phyloP scores from a whole-genome alignment of 2,329 filamentous ascomycete genomes.

The Sporothrix brasiliensis region DNA sequence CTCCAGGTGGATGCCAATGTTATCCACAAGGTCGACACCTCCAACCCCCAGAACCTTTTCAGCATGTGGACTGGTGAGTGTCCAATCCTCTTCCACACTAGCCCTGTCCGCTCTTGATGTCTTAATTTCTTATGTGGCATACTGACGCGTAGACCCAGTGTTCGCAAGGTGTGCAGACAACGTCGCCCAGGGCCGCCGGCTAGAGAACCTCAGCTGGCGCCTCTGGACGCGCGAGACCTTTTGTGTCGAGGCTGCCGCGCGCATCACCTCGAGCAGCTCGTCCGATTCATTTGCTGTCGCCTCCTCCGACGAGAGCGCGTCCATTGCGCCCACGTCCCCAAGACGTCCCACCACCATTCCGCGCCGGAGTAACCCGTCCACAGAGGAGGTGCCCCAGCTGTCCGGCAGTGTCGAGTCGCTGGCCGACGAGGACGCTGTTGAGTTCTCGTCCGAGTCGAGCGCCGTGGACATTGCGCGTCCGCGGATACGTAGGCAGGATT shows the following conservation, averaged over 20 bases:
- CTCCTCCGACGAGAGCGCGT: conserved; percentile 48
- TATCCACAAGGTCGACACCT: conserved; percentile 92
- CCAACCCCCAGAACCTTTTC: conserved; percentile 89
- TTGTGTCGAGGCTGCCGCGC: conserved; percentile 66
- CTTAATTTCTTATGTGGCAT: not conserved
- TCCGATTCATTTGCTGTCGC: conserved; percentile 22
- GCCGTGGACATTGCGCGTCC: conserved; percentile 66
- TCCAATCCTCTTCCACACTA: not conserved
- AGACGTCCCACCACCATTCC: conserved; percentile 54
- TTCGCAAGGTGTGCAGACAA: conserved; percentile 94
- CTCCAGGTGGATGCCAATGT: conserved; percentile 88
- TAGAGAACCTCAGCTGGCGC: conserved; percentile 96
- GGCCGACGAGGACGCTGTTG: conserved; percentile 67
- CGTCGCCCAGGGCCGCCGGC: conserved; percentile 84
- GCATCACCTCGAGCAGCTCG: not conserved
- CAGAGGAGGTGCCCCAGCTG: conserved; percentile 69
- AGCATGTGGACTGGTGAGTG: conserved; percentile 94
- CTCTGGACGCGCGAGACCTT: conserved; percentile 94
- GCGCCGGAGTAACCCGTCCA: conserved; percentile 36
- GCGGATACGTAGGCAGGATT: conserved; percentile 71
- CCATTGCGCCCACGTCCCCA: conserved; percentile 47
- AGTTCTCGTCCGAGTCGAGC: conserved; percentile 58
- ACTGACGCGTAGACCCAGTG: conserved; percentile 55
- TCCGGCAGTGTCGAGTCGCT: conserved; percentile 78
- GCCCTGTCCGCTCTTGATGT: not conserved